A percentile compares a stretch with the other conserved stretches of the same genome.
phyloP scores from a whole-genome alignment of 2,329 filamentous ascomycete species.

The Curvularia sp. region DNA sequence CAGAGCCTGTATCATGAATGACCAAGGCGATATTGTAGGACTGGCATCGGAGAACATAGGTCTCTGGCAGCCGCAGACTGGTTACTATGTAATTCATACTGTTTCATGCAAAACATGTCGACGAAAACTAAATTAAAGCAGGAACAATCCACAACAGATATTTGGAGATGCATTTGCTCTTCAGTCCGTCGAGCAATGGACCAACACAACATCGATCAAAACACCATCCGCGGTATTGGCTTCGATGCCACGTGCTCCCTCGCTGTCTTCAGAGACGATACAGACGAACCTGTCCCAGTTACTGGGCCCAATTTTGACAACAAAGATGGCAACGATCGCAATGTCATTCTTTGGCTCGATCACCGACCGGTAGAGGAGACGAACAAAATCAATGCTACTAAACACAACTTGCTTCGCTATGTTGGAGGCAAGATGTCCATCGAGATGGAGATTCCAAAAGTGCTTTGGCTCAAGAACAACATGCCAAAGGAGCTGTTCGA shows the following conservation, averaged over 20 bases:
- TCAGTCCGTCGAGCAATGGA: constrained; percentile 83
- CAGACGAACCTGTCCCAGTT: constrained; percentile 88
- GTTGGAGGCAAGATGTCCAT: constrained; percentile 98
- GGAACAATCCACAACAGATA: constrained; percentile 98
- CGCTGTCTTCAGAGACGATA: constrained; percentile 86
- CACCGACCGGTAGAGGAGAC: constrained; percentile 92
- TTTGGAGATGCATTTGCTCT: constrained; percentile 92
- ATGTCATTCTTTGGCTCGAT: constrained; percentile 97
- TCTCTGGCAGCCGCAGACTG: constrained; percentile 61
- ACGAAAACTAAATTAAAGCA: constrained; percentile 41
- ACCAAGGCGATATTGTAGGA: constrained; percentile 82
- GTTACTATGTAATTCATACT: constrained; percentile 58
- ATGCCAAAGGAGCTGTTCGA: constrained; percentile 92
- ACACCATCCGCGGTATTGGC: constrained; percentile 84
- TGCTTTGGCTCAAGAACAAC: constrained; percentile 97
- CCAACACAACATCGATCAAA: constrained; percentile 79
- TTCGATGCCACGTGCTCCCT: constrained; percentile 99
- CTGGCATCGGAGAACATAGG: constrained; percentile 61
- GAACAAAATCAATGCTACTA: constrained; percentile 88
- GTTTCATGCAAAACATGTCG: not conserved
- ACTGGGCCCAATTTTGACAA: constrained; percentile 84
- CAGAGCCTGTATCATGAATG: constrained; percentile 93
- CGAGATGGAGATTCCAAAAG: constrained; percentile 99
- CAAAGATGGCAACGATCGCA: constrained; percentile 81
- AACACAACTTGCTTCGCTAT: constrained; percentile 91